Evolutionary conservation across 2,329 filamentous ascomycete genomes (phyloP), one percentile per base, ranked within the genome.

Genomic region (Aspergillus ochraceoroseus): DNA sequence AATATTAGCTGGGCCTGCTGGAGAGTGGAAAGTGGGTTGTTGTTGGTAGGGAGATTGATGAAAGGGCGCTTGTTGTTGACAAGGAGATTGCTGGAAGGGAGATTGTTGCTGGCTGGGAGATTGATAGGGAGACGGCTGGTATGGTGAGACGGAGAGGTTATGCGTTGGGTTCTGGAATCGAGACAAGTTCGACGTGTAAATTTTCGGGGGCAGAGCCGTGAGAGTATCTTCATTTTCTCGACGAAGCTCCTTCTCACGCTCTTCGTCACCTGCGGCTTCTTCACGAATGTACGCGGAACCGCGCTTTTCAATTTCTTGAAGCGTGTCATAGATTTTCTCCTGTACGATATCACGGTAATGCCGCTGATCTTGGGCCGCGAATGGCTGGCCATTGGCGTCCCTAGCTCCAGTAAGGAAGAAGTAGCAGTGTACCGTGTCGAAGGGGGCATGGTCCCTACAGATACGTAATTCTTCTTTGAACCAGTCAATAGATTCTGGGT

Each of bases 401-500:
- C 82, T 83, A 5, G 87, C 77, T 1, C 83, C 80, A 0, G 90
- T 96, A 51, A 95, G 85, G 66, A 87, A 95, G 71, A 95, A 95
- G 62, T 94, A 89, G 70, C 89, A 95, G 15, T 85, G 86, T 6
- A 95, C 85, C 19, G 85, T 84, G 58, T 92, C 87, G 0, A 86
- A 85, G 1, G 90, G 90, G 7, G 90, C 89, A 34, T 81, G 83
- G 64, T 95, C 87, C 54, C 87, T 79, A 66, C 90, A 95, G 55
- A 95, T 94, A 32, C 88, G 79, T 43, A 95, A 73, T 63, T 95
- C 90, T 66, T 95, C 89, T 51, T 87, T 85, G 73, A 95, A 96
- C 90, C 90, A 96, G 61, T 95, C 87, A 81, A 96, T 87, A 1
- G 87, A 87, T 63, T 95, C 90, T 9, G 92, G 80, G 41, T 85